Percentiles rank a stretch among this genome's conserved stretches.
phyloP scores from a whole-genome alignment of 345 rosid genomes.

The Brassica carinata region DNA sequence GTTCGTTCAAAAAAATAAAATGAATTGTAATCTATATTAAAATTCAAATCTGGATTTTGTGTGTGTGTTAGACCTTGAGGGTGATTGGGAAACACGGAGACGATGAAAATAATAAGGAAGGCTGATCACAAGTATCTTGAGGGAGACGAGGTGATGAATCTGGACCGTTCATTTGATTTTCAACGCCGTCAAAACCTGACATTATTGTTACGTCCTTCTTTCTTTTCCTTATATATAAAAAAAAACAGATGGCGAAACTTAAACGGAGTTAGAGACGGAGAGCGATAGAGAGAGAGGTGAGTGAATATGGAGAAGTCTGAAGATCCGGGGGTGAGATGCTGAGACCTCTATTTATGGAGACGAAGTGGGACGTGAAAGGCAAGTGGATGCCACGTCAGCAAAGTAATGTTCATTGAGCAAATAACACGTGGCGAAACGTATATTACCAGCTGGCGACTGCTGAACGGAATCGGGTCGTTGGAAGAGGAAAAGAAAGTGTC shows the following conservation, averaged over 20 bases:
- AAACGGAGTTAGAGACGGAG: background rate
- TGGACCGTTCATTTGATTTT: slow-evolving; percentile 42
- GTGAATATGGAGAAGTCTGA: slow-evolving; percentile 3
- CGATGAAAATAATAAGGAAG: slow-evolving; percentile 49
- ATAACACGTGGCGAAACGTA: slow-evolving; percentile 52
- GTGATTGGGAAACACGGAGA: slow-evolving; percentile 72
- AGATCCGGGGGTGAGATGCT: background rate
- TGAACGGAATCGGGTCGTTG: slow-evolving; percentile 23
- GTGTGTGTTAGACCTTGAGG: slow-evolving; percentile 58
- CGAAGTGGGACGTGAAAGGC: slow-evolving; percentile 21
- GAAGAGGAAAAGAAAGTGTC: background rate
- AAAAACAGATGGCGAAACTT: background rate
- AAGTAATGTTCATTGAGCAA: slow-evolving; percentile 29
- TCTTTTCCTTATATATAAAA: background rate
- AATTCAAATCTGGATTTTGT: background rate
- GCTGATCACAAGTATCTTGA: slow-evolving; percentile 42
- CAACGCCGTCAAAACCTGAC: slow-evolving; percentile 43
- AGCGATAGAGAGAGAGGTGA: background rate
- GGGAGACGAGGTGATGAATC: slow-evolving; percentile 41
- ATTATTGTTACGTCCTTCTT: slow-evolving; percentile 27
- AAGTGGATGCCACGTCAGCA: slow-evolving; percentile 65
- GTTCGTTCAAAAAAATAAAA: no score
- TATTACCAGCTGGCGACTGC: slow-evolving; percentile 47
- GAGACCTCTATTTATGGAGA: slow-evolving; percentile 48
- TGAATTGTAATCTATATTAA: background rate